Base-by-base conservation (phyloP, 768 basidiomycete species). In the Chalciporus sphaerocephalus region DNA sequence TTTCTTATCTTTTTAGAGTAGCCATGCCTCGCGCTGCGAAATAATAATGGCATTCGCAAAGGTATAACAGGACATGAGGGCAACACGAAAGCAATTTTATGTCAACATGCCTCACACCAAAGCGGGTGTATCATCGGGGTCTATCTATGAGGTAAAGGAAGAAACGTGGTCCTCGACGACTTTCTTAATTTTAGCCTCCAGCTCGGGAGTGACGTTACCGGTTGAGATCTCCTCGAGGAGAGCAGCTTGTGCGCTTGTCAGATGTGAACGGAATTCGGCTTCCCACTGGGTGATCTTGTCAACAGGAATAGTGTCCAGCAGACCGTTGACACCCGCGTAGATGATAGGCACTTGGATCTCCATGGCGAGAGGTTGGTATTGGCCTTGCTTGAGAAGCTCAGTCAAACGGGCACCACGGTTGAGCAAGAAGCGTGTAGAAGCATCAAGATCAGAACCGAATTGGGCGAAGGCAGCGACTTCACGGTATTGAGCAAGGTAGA, bases 401-500 rank as follows among this genome's bases (percentile, higher is more conserved):
- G 95, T 98, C 56, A 99, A 79, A 77, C 96, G 93, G 60, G 94
- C 87, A 79, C 96, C 96, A 81, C 96, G 92, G 59, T 80, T 87
- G 56, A 99, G 84, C 61, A 98, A 81, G 91, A 96, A 98, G 60
- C 95, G 92, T 55, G 95, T 99, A 13, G 95, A 97, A 45, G 95
- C 94, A 75, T 98, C 96, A 64, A 98, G 89, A 73, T 99, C 96
- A 62, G 96, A 99, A 82, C 96, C 96, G 78, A 99, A 99, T 69
- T 98, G 96, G 47, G 95, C 93, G 66, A 95, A 96, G 56, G 93
- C 93, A 56, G 96, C 96, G 57, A 99, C 96, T 80, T 99, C 96
- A 87, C 96, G 94, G 79, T 98, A 99, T 71, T 99, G 96, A 23
- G 96, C 96, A 56, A 99, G 91, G 83, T 99, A 99, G 38, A 99